Percentiles rank a stretch among this genome's conserved stretches.
Evolutionary conservation across 179 eudicot genomes (phyloP).

Genomic region (Beta macrorhiza): DNA sequence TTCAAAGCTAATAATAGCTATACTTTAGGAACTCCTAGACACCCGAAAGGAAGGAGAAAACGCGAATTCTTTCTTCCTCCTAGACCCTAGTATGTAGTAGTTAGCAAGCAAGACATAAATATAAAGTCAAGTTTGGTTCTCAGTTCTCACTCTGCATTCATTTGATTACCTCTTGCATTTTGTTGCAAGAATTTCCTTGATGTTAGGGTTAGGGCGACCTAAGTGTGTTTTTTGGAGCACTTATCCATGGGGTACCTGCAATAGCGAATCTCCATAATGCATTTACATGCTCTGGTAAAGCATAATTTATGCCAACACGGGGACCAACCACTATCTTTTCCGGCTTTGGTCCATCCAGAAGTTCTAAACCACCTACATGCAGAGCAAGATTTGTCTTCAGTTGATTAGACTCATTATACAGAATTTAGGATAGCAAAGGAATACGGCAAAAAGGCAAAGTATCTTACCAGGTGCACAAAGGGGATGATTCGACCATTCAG

Average conservation of each 20-base stretch:
- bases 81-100: not conserved
- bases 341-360: constrained; percentile 84
- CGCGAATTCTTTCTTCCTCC: not conserved
- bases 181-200: not conserved
- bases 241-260: constrained; percentile 77
- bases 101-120: not conserved
- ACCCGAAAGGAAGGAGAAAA: not conserved
- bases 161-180: constrained; percentile 6
- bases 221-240: constrained; percentile 90
- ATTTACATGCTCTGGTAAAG: constrained; percentile 68
- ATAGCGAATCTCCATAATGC: constrained; percentile 93
- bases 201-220: constrained; percentile 32
- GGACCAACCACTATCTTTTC: constrained; percentile 84
- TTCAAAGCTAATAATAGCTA: not conserved
- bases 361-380: constrained; percentile 70
- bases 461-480: constrained; percentile 64
- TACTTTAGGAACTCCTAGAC: not conserved
- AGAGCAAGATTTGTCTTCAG: not conserved
- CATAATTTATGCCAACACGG: constrained; percentile 91
- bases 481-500: constrained; percentile 91
- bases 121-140: not conserved
- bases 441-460: not conserved
- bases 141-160: not conserved
- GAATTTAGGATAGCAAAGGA: not conserved
- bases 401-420: not conserved